Conservation (phyloP, 257 asterid genomes). For the Solanum okadae region DNA sequence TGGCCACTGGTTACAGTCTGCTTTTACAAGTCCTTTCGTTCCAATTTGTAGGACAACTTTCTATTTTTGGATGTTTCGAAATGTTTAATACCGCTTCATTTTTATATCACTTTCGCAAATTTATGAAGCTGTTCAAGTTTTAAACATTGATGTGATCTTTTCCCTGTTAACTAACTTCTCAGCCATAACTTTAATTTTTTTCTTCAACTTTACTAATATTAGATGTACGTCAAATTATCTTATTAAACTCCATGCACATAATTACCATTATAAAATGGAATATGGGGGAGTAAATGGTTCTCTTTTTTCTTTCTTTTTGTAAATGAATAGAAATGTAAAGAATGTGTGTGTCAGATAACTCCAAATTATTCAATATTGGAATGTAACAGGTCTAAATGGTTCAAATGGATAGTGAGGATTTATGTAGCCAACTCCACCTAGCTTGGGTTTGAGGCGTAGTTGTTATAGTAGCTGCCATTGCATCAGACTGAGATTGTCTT, state of each 20-base stretch:
- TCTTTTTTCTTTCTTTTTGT: not conserved
- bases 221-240: not conserved
- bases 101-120: not conserved
- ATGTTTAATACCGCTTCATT: not conserved
- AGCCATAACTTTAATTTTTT: not conserved
- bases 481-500: not conserved
- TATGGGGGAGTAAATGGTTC: not conserved
- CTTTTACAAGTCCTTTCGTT: not conserved
- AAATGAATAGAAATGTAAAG: not conserved
- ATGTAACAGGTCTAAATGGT: not conserved
- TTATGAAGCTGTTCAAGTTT: not conserved
- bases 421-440: not conserved
- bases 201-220: not conserved
- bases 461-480: not conserved
- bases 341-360: not conserved
- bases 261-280: not conserved
- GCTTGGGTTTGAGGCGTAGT: not conserved
- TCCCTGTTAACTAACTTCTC: not conserved
- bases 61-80: not conserved
- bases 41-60: not conserved
- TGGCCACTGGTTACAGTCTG: not conserved
- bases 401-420: not conserved
- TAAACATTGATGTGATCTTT: not conserved
- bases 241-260: not conserved
- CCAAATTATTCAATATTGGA: not conserved